Base-by-base conservation (phyloP, 2,329 filamentous ascomycete genomes). In the Ceratocystis alfenasii region DNA sequence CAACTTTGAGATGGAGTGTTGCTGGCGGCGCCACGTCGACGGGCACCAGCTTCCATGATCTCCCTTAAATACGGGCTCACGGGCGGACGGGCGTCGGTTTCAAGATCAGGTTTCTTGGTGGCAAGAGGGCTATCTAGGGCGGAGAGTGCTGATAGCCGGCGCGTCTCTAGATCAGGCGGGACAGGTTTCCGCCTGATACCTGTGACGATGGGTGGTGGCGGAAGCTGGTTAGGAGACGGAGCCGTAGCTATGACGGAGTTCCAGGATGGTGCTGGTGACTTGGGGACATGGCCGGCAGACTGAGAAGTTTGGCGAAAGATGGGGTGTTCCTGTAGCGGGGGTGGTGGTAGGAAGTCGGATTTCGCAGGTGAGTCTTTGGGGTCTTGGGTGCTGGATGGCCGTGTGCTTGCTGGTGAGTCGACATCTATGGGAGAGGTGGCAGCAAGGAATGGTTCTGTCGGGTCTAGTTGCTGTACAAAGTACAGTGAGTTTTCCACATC, bases 401-500 rank as follows among this genome's bases (percentile, higher is more conserved):
- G 41, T 17, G n/a, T 30, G 46, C 44, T 44, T 12, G 12, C 7
- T 5, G 28, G 45, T 28, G 62, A 46, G 8, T 53, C 41, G 17
- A 28, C n/a, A 15, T 53, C 53, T 20, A 46, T 48, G 30, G 68
- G 89, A 83, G 48, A 83, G 79, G 2, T 41, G 10, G 10, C 83
- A 82, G 1, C 81, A 79, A 65, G 64, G n/a, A 64, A 44, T 5
- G 60, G 61, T 7, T 50, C 67, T 90, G 83, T 17, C 3, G 55
- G 36, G 17, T 48, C 95, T 17, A 67, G 45, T 33, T 67, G 82
- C 75, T 97, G 93, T 64, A 96, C 79, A 73, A 94, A 97, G 76
- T 97, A 99, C 4, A 99, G 81, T 15, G 88, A 95, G 71, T 86
- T 90, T 66, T 87, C 84, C 62, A 99, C 87, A 73, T 96, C 93